Evolutionary conservation across 2,329 filamentous ascomycete genomes (phyloP), one percentile per base, ranked within the genome.

Genomic region (Rutstroemia sp.): DNA sequence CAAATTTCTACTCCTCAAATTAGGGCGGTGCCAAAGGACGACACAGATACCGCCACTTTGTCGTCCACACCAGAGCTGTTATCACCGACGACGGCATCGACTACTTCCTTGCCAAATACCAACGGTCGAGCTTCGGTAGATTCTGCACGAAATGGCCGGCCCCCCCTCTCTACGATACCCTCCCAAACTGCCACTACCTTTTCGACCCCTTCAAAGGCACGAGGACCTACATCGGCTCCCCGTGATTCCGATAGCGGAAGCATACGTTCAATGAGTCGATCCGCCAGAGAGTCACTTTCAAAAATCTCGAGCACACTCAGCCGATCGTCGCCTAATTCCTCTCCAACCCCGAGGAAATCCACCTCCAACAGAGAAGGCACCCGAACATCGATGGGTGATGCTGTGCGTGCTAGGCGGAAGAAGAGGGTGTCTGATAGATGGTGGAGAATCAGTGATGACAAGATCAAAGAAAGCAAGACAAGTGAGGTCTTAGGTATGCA

Each of bases 361-460:
- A 51, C 52, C 8, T 44, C 38, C 7, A 47, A 46, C 2, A 57
- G 21, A 21, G 51, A 49, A n/a, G 53, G 30, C 1, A 34, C 46
- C 1, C 52, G 52, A 18, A 56, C 54, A 18, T 59, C 53, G 14
- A 27, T 60, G 14, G 57, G 56, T 21, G 60, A 61, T 38, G n/a
- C 53, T 12, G 49, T 56, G 5, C 50, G 59, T 14, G 54, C 78
- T 38, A 81, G 76, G 61, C 84, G 81, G 63, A 82, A 80, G 59
- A 81, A 79, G 63, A 84, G 82, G 67, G 72, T 75, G 12, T 80
- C 79, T 46, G 87, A 95, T 67, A 84, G 87, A 42, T 99, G 94
- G 94, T 99, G 94, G 94, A 84, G 94, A 38, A 95, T 99, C 63
- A 96, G 92, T 62, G 94, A 99, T 70, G 94, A 99, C 63, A 96